Evolutionary conservation across 2,329 filamentous ascomycete genomes (phyloP), one percentile per base, ranked within the genome.

Genomic region (Knoxdaviesia capensis): DNA sequence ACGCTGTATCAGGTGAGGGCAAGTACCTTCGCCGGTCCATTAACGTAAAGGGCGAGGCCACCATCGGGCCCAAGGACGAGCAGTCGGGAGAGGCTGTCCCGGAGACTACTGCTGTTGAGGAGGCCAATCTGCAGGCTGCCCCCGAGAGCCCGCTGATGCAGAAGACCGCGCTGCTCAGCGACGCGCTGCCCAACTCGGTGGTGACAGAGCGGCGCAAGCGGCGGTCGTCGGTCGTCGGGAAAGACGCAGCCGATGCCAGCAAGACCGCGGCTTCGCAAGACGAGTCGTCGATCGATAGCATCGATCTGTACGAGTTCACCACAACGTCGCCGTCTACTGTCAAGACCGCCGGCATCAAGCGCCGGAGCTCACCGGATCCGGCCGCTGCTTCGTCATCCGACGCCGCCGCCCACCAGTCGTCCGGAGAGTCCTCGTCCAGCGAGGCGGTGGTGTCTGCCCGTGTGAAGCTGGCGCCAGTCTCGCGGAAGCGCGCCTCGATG

Each of bases 1-100:
- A 86, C 55, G 82, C 81, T 1, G 81, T 88, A 9, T 59, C 69
- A 7, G 74, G 71, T n/a, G 71, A 79, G 49, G 69, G 67, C 32
- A 75, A 68, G 52, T 63, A 66, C 45, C 44, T 65, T 48, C 53
- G 63, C 40, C 57, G 61, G 42, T 59, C 56, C 29, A 68, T 62
- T 35, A 52, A 52, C 43, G 43, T 48, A 31, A 53, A 56, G 29
- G 54, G 56, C 6, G 44, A 43, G 32, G 46, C 34, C 33, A 46
- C 46, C 7, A 46, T 51, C 4, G 57, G 56, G 9, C 47, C 49
- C 3, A 38, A 42, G 38, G 52, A 50, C 34, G 41, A 56, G 8
- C 65, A 61, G 45, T 54, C 51, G 33, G 60, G 61, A 36, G 52
- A 53, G 4, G 53, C 47, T 31, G 46, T 20, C 20, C 49, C 6